These are phyloP conservation scores for Colletotrichum neosansevieriae DNA, from an alignment of 2,329 filamentous ascomycete genomes.

Conservation along the genomic window DNA sequence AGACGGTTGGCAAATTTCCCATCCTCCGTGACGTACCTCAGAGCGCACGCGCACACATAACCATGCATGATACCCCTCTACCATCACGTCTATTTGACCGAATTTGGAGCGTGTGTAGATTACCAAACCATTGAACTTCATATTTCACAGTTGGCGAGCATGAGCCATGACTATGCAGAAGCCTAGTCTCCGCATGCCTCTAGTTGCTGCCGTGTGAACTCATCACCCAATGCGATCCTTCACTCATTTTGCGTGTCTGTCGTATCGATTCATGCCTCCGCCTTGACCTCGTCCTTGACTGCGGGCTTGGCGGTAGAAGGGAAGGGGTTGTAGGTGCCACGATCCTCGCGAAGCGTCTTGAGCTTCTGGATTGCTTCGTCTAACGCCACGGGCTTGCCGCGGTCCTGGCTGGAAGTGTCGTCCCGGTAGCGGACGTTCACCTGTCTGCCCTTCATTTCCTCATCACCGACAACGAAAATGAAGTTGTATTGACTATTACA, in stretches of 20 bases:
- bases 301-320: constrained; percentile 42
- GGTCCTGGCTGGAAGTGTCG: constrained; percentile 70
- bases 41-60: constrained; percentile 13
- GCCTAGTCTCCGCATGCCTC: neutral
- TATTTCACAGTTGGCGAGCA: neutral
- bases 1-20: neutral
- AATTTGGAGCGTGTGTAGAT: neutral
- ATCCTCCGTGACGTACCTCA: neutral
- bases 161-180: neutral
- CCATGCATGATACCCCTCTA: constrained; percentile 34
- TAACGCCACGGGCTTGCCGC: constrained; percentile 69
- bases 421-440: constrained; percentile 75
- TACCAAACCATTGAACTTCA: neutral
- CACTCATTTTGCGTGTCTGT: neutral
- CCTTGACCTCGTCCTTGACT: constrained; percentile 21
- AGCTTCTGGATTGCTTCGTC: constrained; percentile 69
- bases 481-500: constrained; percentile 29
- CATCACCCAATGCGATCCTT: constrained; percentile 23
- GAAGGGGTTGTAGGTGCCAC: constrained; percentile 53
- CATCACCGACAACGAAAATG: constrained; percentile 68
- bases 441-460: constrained; percentile 70
- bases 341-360: constrained; percentile 62
- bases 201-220: constrained; percentile 4
- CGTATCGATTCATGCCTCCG: constrained; percentile 35
- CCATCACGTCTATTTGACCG: neutral